These are phyloP conservation scores for Phaffomyces thermotolerans DNA, from an alignment of 805 yeast species.

Conservation along the genomic window DNA sequence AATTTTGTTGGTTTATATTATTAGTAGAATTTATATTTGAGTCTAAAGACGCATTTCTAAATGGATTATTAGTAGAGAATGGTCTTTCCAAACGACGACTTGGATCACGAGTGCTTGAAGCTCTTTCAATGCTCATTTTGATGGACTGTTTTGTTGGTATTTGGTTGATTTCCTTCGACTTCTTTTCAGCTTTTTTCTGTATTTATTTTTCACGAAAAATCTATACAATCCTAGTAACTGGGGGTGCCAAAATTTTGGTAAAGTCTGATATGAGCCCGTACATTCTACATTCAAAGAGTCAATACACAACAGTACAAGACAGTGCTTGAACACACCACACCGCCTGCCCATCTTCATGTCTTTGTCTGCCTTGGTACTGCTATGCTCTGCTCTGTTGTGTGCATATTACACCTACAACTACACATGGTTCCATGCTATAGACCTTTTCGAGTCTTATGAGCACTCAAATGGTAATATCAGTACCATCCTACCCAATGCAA, in stretches of 20 bases:
- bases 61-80: slow-evolving; percentile 67
- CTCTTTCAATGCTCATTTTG: slow-evolving; percentile 16
- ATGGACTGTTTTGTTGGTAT: not conserved
- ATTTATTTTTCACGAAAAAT: not conserved
- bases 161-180: not conserved
- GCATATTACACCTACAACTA: slow-evolving; percentile 14
- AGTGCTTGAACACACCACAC: no score
- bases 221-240: no score
- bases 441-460: slow-evolving; percentile 16
- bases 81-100: slow-evolving; percentile 24
- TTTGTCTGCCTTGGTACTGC: not conserved
- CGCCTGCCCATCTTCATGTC: not conserved
- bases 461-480: not conserved
- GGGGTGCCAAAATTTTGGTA: no score
- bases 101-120: slow-evolving; percentile 7
- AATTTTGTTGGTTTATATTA: slow-evolving; percentile 29
- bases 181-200: not conserved
- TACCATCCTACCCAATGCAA: not conserved
- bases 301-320: no score
- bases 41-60: slow-evolving; percentile 40
- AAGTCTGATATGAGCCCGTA: no score
- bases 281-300: no score
- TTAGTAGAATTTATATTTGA: slow-evolving; percentile 24
- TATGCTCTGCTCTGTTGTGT: slow-evolving; percentile 4
- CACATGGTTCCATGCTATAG: slow-evolving; percentile 16